Conservation (phyloP, 805 yeast genomes). For the Jamesozyma jinghongensis region DNA sequence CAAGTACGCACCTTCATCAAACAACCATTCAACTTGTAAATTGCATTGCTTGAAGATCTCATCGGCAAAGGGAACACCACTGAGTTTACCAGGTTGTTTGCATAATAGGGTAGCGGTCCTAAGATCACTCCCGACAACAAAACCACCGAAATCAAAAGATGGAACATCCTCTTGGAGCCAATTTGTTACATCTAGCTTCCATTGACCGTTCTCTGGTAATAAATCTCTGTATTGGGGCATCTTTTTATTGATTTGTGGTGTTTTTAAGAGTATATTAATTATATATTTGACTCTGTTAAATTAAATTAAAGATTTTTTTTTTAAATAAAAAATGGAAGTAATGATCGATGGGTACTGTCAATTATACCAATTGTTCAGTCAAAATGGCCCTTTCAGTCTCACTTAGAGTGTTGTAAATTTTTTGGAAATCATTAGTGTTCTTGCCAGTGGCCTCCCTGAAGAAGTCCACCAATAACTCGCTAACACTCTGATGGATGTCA, state of each 20-base stretch:
- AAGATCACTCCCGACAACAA: constrained; percentile 71
- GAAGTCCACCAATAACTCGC: constrained; percentile 38
- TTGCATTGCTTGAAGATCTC: constrained; percentile 77
- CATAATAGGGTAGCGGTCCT: constrained; percentile 73
- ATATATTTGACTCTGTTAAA: neutral
- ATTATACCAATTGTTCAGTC: constrained; percentile 31
- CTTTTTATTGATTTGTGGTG: neutral
- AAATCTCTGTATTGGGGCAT: constrained; percentile 39
- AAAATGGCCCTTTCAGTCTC: constrained; percentile 48
- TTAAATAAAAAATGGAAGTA: neutral
- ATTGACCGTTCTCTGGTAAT: constrained; percentile 65
- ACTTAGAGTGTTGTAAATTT: constrained; percentile 38
- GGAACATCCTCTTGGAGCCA: constrained; percentile 89
- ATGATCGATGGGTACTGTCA: neutral
- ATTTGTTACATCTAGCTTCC: constrained; percentile 70
- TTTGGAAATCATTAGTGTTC: constrained; percentile 43
- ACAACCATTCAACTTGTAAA: constrained; percentile 61
- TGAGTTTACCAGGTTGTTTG: constrained; percentile 69
- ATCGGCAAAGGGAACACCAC: constrained; percentile 83
- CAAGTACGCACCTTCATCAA: constrained; percentile 57
- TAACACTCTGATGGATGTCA: constrained; percentile 14
- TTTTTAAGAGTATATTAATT: neutral
- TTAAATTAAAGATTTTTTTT: neutral
- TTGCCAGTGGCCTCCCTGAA: constrained; percentile 48
- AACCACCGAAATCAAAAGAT: constrained; percentile 89